A percentile compares a stretch with the other conserved stretches of the same genome.
These are phyloP conservation scores for Sclerotinia borealis DNA, from an alignment of 2,329 filamentous ascomycete species.

Conservation along the genomic window DNA sequence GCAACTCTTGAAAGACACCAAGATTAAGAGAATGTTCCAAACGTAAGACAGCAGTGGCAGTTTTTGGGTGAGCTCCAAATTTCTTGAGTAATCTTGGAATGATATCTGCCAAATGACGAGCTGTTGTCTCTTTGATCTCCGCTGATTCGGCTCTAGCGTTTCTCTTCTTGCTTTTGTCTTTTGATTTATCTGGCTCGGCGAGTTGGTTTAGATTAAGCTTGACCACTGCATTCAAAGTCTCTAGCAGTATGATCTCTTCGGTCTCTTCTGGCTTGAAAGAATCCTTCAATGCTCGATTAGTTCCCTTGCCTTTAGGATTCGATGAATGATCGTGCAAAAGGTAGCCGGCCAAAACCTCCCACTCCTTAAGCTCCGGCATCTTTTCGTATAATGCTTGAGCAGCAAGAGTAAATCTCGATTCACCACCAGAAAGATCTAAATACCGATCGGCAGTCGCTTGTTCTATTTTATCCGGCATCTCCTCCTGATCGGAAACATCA, in stretches of 20 bases:
- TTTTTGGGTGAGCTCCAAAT: constrained; percentile 82
- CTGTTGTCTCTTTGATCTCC: constrained; percentile 72
- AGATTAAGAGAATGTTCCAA: constrained; percentile 83
- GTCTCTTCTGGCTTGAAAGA: constrained; percentile 29
- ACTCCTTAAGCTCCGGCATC: constrained; percentile 73
- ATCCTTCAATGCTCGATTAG: constrained; percentile 42
- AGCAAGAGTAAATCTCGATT: constrained; percentile 80
- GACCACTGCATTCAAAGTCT: constrained; percentile 78
- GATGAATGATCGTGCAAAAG: constrained; percentile 85
- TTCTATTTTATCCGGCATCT: constrained; percentile 45
- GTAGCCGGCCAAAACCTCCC: constrained; percentile 86
- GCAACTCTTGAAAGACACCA: constrained; percentile 79
- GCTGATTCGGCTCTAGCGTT: constrained; percentile 53
- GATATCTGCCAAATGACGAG: constrained; percentile 66
- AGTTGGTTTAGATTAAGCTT: constrained; percentile 64
- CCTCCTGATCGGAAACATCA: constrained; percentile 61
- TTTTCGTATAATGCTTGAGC: constrained; percentile 81
- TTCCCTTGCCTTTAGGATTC: constrained; percentile 56
- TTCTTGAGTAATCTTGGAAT: constrained; percentile 88
- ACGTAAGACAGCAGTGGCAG: constrained; percentile 77
- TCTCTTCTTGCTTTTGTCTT: constrained; percentile 44
- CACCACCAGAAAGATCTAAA: constrained; percentile 57
- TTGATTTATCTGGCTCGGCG: constrained; percentile 57
- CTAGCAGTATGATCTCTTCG: constrained; percentile 80
- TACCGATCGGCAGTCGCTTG: constrained; percentile 34